Evolutionary conservation across 371 early-diverging fungal genomes (phyloP), one percentile per base, ranked within the genome.

Genomic region (Mortierella sp.): DNA sequence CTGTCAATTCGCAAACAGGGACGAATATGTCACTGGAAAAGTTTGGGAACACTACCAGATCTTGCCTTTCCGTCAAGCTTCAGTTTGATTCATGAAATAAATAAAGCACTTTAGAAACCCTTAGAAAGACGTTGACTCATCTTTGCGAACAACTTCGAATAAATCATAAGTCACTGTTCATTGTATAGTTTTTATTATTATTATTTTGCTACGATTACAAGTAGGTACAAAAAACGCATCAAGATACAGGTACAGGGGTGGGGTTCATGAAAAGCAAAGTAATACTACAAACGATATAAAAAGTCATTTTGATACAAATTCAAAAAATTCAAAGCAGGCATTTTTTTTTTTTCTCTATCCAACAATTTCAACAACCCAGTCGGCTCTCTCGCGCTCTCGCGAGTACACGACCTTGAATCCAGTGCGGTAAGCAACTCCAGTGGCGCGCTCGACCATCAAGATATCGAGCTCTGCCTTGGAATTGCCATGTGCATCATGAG

Each of bases 1-100:
- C 16, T 26, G 47, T 20, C 52, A 12, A 45, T 39, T 54, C 28
- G 18, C 35, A 55, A 9, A 16, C 32, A 78, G 72, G 11, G 93
- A 92, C 70, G 84, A 83, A 26, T 92, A 92, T 72, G 78, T 85
- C 22, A 83, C 78, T 4, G 87, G 84, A 40, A 88, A 88, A 47
- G 93, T 92, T 10, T 92, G 93, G 93, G 86, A 90, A 49, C 83
- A 84, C 37, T 86, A 78, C 70, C 83, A 87, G 12, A 81, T 91
- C 57, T 68, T 72, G 8, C 91, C 91, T 49, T 87, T 88, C 76
- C 81, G 81, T 26, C 60, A 66, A 35, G 73, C 73, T 16, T 30
- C 39, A 37, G 2, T 73, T 52, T 35, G 20, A 59, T 59, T 3
- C 12, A 59, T 30, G 32, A 62, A 9, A 2, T 37, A 39, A 14